phyloP scores from a whole-genome alignment of 2,329 filamentous ascomycete species.

The Pezicula rhizophila region DNA sequence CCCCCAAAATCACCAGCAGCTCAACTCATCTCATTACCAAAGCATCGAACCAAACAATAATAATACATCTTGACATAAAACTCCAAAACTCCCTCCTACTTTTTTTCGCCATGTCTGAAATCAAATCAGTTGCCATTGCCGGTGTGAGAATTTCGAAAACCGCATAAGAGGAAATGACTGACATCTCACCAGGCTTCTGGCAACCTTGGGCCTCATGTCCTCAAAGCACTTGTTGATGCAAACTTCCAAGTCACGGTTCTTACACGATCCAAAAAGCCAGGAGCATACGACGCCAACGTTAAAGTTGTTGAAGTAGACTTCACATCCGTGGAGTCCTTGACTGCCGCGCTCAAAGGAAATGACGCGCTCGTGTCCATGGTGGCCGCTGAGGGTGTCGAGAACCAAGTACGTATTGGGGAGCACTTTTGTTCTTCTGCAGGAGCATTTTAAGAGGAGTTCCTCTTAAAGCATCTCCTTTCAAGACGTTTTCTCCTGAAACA shows the following conservation, averaged over 20 bases:
- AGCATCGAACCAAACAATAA: background rate
- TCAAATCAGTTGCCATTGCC: constrained; percentile 1
- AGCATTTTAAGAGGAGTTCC: too few relatives aligned
- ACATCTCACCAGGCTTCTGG: constrained; percentile 2
- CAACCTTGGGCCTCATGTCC: background rate
- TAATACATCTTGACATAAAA: background rate
- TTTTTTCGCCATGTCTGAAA: constrained; percentile 2
- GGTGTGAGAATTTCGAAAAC: constrained; percentile 2
- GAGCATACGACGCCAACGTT: constrained; percentile 21
- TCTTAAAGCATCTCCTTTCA: too few relatives aligned
- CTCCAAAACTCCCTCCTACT: background rate
- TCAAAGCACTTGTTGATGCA: background rate
- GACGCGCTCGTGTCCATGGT: constrained; percentile 50
- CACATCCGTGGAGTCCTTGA: constrained; percentile 33
- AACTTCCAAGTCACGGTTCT: constrained; percentile 17
- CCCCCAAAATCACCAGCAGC: constrained; percentile 4
- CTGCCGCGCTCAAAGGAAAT: constrained; percentile 41
- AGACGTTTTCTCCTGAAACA: too few relatives aligned
- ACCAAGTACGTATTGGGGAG: constrained; percentile 8
- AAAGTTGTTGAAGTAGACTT: constrained; percentile 40
- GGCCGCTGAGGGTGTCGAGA: constrained; percentile 18
- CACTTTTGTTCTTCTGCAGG: too few relatives aligned
- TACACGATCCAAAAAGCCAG: constrained; percentile 13
- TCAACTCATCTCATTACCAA: constrained; percentile 5
- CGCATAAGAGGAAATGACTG: constrained; percentile 7